Conservation (phyloP, 495 filamentous ascomycete genomes). For the Xylaria nigripes region DNA sequence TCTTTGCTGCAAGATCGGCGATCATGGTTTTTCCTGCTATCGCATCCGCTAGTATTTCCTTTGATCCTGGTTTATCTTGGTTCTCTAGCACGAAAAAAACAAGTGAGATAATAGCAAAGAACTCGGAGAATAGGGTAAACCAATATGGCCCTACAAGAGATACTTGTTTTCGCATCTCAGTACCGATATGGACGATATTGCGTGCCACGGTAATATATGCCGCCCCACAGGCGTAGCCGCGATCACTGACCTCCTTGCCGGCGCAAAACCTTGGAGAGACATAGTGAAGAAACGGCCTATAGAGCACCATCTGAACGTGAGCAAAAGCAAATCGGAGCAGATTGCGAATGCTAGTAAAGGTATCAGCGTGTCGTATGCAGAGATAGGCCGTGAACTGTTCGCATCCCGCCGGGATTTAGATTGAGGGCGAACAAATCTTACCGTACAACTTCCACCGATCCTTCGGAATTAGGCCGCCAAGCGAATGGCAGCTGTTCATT, state of each 20-base stretch:
- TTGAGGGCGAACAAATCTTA: constrained; percentile 32
- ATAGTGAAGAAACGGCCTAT: constrained; percentile 92
- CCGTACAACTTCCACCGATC: constrained; percentile 65
- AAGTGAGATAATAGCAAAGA: constrained; percentile 85
- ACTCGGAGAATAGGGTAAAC: constrained; percentile 94
- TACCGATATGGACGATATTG: constrained; percentile 88
- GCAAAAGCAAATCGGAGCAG: constrained; percentile 79
- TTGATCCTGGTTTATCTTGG: constrained; percentile 64
- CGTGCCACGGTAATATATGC: constrained; percentile 85
- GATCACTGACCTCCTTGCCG: constrained; percentile 66
- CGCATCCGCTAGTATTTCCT: constrained; percentile 75
- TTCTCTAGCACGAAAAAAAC: constrained; percentile 90
- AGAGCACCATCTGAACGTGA: constrained; percentile 91
- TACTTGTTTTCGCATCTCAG: constrained; percentile 76
- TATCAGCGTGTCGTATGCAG: background rate
- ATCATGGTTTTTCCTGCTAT: constrained; percentile 76
- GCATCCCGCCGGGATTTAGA: background rate
- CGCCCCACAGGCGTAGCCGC: constrained; percentile 86
- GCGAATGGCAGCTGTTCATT: constrained; percentile 66
- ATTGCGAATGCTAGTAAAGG: constrained; percentile 62
- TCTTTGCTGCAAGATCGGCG: constrained; percentile 66
- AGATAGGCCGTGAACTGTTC: background rate
- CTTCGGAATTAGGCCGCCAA: constrained; percentile 68
- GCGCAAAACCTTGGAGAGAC: constrained; percentile 61
- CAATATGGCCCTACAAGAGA: constrained; percentile 87